Base-by-base conservation (phyloP, 176 grass and related monocot genomes). In the Pharus latifolius region DNA sequence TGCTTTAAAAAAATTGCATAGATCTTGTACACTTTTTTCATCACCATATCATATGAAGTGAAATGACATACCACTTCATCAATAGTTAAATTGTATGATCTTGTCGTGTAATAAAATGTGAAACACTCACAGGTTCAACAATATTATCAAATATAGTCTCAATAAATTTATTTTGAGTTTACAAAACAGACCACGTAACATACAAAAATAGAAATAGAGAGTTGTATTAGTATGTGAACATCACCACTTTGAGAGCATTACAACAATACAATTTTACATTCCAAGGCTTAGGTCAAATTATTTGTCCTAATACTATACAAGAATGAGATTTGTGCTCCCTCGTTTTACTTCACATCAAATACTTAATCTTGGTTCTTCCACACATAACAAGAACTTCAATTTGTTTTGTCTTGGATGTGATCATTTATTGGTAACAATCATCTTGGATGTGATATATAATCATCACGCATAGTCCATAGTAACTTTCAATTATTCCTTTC, bases 161-260 rank as follows among this genome's bases (percentile, higher is more conserved):
- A n/a, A n/a, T n/a, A n/a, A n/a, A n/a, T n/a, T n/a, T n/a, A n/a
- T n/a, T n/a, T n/a, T 65, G 41, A 56, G 22, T 70, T 48, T 59
- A 76, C 77, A 58, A 37, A 78, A 47, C 38, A 33, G 32, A 69
- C 54, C 40, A 77, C 18, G n/a, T n/a, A n/a, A n/a, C n/a, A n/a
- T n/a, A n/a, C n/a, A n/a, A n/a, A n/a, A n/a, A n/a, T n/a, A n/a
- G n/a, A n/a, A n/a, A n/a, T n/a, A n/a, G n/a, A n/a, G n/a, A n/a
- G n/a, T n/a, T n/a, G n/a, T n/a, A n/a, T n/a, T n/a, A n/a, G 9
- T 4, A 38, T 38, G 4, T 38, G 35, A 51, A 63, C 23, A 42
- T 41, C 34, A 46, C 52, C 3, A 4, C 31, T 25, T 67, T 5
- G 35, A 38, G 46, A 54, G 47, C 41, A 58, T n/a, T 43, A 70